Evolutionary conservation across 1,139 yeast species (phyloP).

Genomic region (Scheffersomyces quercinus): DNA sequence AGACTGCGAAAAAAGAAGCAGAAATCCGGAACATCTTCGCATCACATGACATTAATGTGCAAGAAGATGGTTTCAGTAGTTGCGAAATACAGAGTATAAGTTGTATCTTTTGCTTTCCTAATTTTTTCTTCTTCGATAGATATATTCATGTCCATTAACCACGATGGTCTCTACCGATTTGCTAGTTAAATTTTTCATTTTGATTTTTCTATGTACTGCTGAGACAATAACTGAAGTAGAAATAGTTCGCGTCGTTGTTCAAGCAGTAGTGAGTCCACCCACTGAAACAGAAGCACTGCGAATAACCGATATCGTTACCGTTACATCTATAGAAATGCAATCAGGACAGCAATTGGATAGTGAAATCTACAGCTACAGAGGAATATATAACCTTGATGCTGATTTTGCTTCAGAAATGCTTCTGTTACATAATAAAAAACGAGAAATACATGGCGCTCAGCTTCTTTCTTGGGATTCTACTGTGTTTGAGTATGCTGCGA

Average conservation of each 20-base stretch:
- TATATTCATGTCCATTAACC: too few species aligned
- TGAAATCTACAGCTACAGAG: constrained; percentile 11
- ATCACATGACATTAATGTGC: too few species aligned
- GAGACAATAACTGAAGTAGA: constrained; percentile 18
- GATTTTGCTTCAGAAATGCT: constrained; percentile 26
- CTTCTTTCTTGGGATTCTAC: constrained; percentile 32
- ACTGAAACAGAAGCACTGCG: background rate
- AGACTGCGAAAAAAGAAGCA: too few species aligned
- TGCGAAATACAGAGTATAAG: too few species aligned
- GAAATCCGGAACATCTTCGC: too few species aligned
- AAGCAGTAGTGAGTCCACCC: background rate
- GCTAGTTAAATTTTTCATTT: too few species aligned
- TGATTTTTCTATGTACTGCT: constrained; percentile 2
- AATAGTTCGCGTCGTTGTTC: constrained; percentile 14
- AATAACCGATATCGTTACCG: background rate
- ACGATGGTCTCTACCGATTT: too few species aligned
- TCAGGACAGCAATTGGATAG: background rate
- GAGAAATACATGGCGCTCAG: constrained; percentile 31
- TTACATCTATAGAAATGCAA: background rate
- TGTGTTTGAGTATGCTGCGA: constrained; percentile 30
- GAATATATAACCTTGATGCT: constrained; percentile 6
- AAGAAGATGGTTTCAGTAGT: too few species aligned
- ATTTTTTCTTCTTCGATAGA: too few species aligned
- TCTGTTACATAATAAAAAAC: constrained; percentile 28
- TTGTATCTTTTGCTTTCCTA: too few species aligned